Evolutionary conservation across 176 grass and related monocot species (phyloP).

Genomic region (Paspalum notatum): DNA sequence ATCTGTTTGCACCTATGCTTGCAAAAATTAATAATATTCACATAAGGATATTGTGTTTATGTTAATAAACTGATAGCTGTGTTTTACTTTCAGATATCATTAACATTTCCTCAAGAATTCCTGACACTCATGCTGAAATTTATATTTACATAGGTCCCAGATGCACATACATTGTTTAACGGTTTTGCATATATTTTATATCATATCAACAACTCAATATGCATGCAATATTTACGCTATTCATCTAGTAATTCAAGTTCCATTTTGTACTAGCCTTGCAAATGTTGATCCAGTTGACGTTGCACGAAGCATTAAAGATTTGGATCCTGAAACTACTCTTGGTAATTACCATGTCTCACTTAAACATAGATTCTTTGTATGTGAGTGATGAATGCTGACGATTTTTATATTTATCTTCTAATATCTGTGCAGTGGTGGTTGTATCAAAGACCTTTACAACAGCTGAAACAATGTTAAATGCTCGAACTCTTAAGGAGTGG

Average conservation of each 20-base stretch:
- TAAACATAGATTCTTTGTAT: constrained; percentile 19
- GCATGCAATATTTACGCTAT: not conserved
- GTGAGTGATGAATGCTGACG: constrained; percentile 26
- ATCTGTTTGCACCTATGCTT: not conserved
- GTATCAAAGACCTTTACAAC: constrained; percentile 99
- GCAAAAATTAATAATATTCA: not conserved
- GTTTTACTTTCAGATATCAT: constrained; percentile 8
- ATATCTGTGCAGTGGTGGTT: constrained; percentile 76
- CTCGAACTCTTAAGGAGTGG: constrained; percentile 97
- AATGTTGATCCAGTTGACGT: constrained; percentile 99
- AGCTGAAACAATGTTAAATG: constrained; percentile 99
- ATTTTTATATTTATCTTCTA: not conserved
- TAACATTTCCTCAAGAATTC: not conserved
- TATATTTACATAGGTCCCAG: not conserved
- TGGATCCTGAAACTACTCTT: constrained; percentile 93
- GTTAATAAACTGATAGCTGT: not conserved
- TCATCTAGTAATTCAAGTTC: constrained; percentile 31
- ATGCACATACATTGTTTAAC: not conserved
- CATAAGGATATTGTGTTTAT: not conserved
- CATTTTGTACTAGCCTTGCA: constrained; percentile 74
- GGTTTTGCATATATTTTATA: not conserved
- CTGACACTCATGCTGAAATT: not conserved
- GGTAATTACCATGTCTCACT: constrained; percentile 51
- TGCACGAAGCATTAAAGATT: constrained; percentile 87
- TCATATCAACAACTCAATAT: not conserved